Evolutionary conservation across 1,139 yeast species (phyloP).

Genomic region (Saccharomycopsis crataegensis): DNA sequence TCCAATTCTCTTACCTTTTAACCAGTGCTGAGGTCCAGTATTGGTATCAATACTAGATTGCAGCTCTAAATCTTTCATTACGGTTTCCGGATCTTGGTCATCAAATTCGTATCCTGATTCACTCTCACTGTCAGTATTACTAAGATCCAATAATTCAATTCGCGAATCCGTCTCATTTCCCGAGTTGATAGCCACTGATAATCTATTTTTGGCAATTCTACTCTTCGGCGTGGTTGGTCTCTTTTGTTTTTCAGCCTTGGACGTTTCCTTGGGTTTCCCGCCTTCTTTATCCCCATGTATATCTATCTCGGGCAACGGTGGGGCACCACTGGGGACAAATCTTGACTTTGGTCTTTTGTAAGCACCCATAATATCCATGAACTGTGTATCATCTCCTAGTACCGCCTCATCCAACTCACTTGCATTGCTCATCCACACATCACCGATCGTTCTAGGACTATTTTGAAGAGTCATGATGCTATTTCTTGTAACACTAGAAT

Average conservation of each 20-base stretch:
- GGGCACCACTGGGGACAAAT: slow-evolving; percentile 17
- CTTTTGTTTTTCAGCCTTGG: neutral
- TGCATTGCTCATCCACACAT: slow-evolving; percentile 52
- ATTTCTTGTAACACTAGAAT: slow-evolving; percentile 2
- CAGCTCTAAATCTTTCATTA: slow-evolving; percentile 20
- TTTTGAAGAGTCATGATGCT: slow-evolving; percentile 20
- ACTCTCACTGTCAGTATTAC: slow-evolving; percentile 35
- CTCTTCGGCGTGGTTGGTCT: neutral
- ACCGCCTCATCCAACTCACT: slow-evolving; percentile 55
- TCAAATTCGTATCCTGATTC: slow-evolving; percentile 36
- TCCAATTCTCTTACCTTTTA: slow-evolving; percentile 88
- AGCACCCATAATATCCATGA: slow-evolving; percentile 19
- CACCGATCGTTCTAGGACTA: slow-evolving; percentile 51
- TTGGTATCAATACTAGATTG: slow-evolving; percentile 5
- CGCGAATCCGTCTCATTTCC: slow-evolving; percentile 36
- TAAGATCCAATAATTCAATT: slow-evolving; percentile 40
- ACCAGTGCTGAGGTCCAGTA: slow-evolving; percentile 67
- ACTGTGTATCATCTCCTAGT: slow-evolving; percentile 25
- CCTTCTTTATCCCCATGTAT: neutral
- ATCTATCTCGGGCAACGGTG: slow-evolving; percentile 17
- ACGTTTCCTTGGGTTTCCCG: neutral
- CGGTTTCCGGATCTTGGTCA: slow-evolving; percentile 29
- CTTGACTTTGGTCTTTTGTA: slow-evolving; percentile 18
- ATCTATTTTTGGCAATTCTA: slow-evolving; percentile 24
- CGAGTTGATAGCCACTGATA: slow-evolving; percentile 32